These are phyloP conservation scores for Chamaenerion angustifolium DNA, from an alignment of 345 rosid species.

Conservation along the genomic window DNA sequence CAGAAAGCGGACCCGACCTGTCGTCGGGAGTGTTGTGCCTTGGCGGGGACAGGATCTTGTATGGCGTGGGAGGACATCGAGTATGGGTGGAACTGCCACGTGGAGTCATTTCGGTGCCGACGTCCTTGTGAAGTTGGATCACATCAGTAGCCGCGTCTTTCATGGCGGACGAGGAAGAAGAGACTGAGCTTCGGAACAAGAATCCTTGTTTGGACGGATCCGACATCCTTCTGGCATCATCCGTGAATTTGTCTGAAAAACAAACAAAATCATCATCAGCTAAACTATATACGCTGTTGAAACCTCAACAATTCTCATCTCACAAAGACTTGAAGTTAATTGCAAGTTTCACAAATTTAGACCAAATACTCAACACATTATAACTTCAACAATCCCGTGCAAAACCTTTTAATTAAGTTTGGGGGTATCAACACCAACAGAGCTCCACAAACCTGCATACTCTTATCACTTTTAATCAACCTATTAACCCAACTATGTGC, in stretches of 20 bases:
- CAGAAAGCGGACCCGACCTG: conserved; percentile 70
- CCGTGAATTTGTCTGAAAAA: conserved; percentile 60
- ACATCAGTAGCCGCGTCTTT: conserved; percentile 27
- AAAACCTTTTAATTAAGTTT: no score
- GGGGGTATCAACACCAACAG: no score
- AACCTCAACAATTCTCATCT: neutral
- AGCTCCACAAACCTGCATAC: no score
- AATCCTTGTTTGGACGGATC: conserved; percentile 67
- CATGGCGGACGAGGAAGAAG: neutral
- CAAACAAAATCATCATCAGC: neutral
- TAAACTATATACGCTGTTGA: no score
- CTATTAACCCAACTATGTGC: no score
- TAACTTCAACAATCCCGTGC: no score
- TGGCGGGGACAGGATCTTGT: conserved; percentile 59
- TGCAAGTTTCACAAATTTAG: no score
- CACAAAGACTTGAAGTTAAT: no score
- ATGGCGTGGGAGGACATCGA: conserved; percentile 64
- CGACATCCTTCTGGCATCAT: conserved; percentile 41
- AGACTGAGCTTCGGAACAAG: conserved; percentile 40
- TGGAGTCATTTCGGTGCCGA: conserved; percentile 94
- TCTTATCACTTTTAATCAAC: no score
- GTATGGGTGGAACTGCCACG: conserved; percentile 65
- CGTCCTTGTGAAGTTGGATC: conserved; percentile 43
- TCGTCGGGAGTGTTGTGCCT: conserved; percentile 85
- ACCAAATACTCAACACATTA: no score